Percentiles rank a stretch among this genome's conserved stretches.
These are phyloP conservation scores for Nemania serpens DNA, from an alignment of 2,329 filamentous ascomycete genomes.

Conservation along the genomic window DNA sequence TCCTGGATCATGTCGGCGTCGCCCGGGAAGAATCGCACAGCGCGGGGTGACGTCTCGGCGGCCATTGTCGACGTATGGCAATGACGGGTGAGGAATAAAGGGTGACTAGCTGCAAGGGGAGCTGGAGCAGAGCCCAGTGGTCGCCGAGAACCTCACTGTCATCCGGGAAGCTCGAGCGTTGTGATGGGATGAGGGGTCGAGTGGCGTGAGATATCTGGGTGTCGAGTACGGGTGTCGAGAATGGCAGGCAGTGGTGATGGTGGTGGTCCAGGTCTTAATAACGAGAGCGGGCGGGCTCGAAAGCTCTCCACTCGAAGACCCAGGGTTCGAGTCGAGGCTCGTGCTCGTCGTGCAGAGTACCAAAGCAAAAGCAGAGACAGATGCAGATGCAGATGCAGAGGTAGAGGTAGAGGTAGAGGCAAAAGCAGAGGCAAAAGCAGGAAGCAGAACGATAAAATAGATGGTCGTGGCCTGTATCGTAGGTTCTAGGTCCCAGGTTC, in stretches of 20 bases:
- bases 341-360: too few relatives aligned
- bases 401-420: too few relatives aligned
- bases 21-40: constrained; percentile 60
- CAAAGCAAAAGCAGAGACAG: too few relatives aligned
- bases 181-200: constrained; percentile 8
- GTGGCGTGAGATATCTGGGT: too few relatives aligned
- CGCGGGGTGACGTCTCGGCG: constrained; percentile 57
- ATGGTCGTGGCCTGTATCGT: too few relatives aligned
- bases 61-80: constrained; percentile 38
- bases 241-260: not conserved
- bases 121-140: constrained; percentile 34
- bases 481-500: too few relatives aligned
- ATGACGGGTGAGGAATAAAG: not conserved
- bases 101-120: constrained; percentile 22
- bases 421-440: too few relatives aligned
- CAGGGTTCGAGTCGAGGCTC: too few relatives aligned
- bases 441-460: too few relatives aligned
- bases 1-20: constrained; percentile 53
- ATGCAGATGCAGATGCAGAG: too few relatives aligned
- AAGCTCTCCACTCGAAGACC: too few relatives aligned
- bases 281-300: too few relatives aligned
- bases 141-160: constrained; percentile 12
- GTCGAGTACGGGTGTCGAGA: not conserved
- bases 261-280: not conserved
- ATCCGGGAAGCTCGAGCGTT: constrained; percentile 6